Conservation (phyloP, 768 basidiomycete genomes). For the Lepiota subincarnata region DNA sequence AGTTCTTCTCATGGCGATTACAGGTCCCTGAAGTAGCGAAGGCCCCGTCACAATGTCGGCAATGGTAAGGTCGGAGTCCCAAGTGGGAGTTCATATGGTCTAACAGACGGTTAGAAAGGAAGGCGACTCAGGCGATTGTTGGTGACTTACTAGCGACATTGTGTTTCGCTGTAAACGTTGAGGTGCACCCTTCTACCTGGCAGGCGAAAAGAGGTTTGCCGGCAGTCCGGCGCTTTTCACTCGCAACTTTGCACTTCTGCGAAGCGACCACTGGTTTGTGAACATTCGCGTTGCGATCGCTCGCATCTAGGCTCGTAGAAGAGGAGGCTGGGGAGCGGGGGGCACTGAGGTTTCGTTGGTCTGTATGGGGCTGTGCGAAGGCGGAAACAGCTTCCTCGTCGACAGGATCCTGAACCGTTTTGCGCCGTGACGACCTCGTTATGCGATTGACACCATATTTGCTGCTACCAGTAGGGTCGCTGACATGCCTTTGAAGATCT, state of each 20-base stretch:
- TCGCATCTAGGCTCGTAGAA: neutral
- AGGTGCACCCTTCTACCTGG: neutral
- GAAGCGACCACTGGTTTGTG: neutral
- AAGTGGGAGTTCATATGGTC: constrained; percentile 3
- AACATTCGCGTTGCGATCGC: neutral
- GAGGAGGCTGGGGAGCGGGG: no score
- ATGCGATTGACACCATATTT: no score
- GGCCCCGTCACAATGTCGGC: neutral
- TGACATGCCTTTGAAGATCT: no score
- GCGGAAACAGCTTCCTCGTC: no score
- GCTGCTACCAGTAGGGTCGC: no score
- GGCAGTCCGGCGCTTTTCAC: constrained; percentile 1
- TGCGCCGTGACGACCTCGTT: no score
- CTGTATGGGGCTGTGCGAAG: no score
- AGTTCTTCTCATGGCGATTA: no score
- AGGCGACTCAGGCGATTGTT: no score
- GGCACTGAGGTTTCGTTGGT: no score
- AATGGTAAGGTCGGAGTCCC: neutral
- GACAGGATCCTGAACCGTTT: no score
- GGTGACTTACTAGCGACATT: neutral
- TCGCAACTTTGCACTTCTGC: neutral
- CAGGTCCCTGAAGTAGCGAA: neutral
- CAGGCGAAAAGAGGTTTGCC: neutral
- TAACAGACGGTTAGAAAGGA: neutral
- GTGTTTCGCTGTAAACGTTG: constrained; percentile 5